Evolutionary conservation across 1,139 yeast genomes (phyloP), one percentile per base, ranked within the genome.

Genomic region (Candida dubliniensis): DNA sequence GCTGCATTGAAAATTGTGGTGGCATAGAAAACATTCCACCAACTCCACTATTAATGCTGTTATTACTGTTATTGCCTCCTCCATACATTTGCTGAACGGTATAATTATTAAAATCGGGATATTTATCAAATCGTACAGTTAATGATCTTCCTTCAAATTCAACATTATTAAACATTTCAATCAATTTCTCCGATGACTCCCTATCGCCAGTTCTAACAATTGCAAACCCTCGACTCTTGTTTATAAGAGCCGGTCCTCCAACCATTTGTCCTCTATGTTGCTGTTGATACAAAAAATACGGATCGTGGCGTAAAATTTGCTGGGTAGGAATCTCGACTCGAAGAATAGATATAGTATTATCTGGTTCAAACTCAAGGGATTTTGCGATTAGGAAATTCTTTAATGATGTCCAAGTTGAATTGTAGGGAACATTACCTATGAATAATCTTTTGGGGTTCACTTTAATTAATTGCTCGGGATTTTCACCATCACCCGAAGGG

Each of bases 321-420:
- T 73, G 78, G 54, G 67, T 67, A 15, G 85, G 84, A 14, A 82
- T 77, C 50, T 81, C 86, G 5, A 82, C 84, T 24, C 82, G 63
- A 18, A 63, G 50, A 14, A 81, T 74, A 29, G 61, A 62, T 25
- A 75, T 58, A 33, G 51, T 42, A 38, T 53, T 56, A 15, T 50
- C 46, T 4, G 70, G 67, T 15, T 64, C 69, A 9, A 61, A 40
- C 45, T 64, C 66, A 14, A 55, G 71, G 0, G 77, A 73, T 13
- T 61, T 58, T 6, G 48, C 47, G 3, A 77, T 53, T 40, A 81
- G 57, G 46, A 72, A 75, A 43, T 71, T 75, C 54, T 79, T 78
- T 44, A 82, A 64, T 23, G 76, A 75, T 34, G 70, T 69, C 86
- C 86, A 81, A 34, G 75, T 74, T 1, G 84, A 69, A 11, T 73